Base-by-base conservation (phyloP, 2,329 filamentous ascomycete genomes). In the Epichloe amarillans region DNA sequence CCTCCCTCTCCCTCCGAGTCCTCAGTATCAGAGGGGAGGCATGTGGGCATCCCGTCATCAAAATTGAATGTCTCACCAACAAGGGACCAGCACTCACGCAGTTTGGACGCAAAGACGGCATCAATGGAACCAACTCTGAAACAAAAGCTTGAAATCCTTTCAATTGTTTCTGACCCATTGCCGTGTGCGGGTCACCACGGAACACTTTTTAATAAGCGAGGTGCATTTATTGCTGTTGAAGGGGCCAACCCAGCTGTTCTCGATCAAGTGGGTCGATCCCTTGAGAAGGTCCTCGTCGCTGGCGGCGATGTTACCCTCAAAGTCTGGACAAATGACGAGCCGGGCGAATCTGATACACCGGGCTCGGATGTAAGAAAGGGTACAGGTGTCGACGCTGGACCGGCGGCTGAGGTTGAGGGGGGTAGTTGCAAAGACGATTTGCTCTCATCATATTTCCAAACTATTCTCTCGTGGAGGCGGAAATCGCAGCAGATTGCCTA, bases 141-240 rank as follows among this genome's bases (percentile, higher is more conserved):
- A 43, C 81, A 82, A 56, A 95, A 95, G 66, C 79, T 95, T 58
- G 80, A 82, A 46, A 76, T 91, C 2, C 72, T 97, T 36, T 75
- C 80, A 15, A 82, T 81, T 54, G 88, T 96, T 56, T 84, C 84
- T 44, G 86, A 84, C 23, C 82, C 86, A 0, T 71, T 87, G 14
- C 67, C 69, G 5, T 58, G 69, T 15, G 60, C 68, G 1, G 60
- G 63, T 5, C 63, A 66, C 3, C 62, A 60, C 6, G 59, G 58
- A 4, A 56, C 60, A 3, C 54, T 55, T 2, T 62, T 66, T 53
- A 67, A 72, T 57, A 70, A 72, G 6, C 79, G 89, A n/a, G 90
- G 91, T 0, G 79, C 86, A 0, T 77, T 96, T 38, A 83, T 97
- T 54, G 84, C 87, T 0, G 71, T 97, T 30, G 91, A 97, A 65